A percentile compares a stretch with the other conserved stretches of the same genome.
Conservation (phyloP, 768 basidiomycete species). For the Mycena galopus region DNA sequence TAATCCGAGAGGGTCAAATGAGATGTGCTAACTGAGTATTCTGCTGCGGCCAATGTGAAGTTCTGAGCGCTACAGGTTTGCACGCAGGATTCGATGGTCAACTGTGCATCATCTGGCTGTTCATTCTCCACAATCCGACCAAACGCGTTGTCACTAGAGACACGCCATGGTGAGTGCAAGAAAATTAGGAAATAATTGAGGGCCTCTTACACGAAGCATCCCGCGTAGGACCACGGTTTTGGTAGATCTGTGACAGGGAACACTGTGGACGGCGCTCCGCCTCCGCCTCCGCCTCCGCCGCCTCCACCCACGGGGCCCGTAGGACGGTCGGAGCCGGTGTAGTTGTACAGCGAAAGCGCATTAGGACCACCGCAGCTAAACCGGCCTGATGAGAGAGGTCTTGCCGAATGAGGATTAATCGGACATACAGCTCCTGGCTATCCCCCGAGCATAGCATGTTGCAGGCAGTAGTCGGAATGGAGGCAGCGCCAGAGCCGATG, state of each 20-base stretch:
- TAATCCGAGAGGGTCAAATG: slow-evolving; percentile 6
- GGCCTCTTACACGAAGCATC: slow-evolving; percentile 71
- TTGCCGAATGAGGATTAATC: not conserved
- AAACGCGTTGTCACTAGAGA: slow-evolving; percentile 67
- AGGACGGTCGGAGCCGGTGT: slow-evolving; percentile 70
- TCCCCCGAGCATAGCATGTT: slow-evolving; percentile 77
- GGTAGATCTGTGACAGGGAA: slow-evolving; percentile 68
- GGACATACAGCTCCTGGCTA: slow-evolving; percentile 58
- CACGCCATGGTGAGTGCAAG: not conserved
- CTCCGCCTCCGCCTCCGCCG: slow-evolving; percentile 51
- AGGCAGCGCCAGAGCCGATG: slow-evolving; percentile 60
- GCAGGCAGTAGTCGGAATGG: slow-evolving; percentile 66
- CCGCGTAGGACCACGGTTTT: slow-evolving; percentile 68
- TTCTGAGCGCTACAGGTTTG: slow-evolving; percentile 64
- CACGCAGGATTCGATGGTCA: slow-evolving; percentile 76
- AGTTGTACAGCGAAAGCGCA: slow-evolving; percentile 76
- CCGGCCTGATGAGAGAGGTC: not conserved
- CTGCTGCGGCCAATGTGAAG: slow-evolving; percentile 77
- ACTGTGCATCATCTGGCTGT: slow-evolving; percentile 39
- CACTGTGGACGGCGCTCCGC: slow-evolving; percentile 45
- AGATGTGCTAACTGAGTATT: slow-evolving; percentile 67
- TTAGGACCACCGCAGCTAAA: slow-evolving; percentile 75
- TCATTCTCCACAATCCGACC: slow-evolving; percentile 71
- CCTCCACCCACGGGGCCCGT: slow-evolving; percentile 49
- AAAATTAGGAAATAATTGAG: not conserved